A percentile compares a stretch with the other conserved stretches of the same genome.
Evolutionary conservation across 2,329 filamentous ascomycete species (phyloP).

Genomic region (Aspergillus sergii): DNA sequence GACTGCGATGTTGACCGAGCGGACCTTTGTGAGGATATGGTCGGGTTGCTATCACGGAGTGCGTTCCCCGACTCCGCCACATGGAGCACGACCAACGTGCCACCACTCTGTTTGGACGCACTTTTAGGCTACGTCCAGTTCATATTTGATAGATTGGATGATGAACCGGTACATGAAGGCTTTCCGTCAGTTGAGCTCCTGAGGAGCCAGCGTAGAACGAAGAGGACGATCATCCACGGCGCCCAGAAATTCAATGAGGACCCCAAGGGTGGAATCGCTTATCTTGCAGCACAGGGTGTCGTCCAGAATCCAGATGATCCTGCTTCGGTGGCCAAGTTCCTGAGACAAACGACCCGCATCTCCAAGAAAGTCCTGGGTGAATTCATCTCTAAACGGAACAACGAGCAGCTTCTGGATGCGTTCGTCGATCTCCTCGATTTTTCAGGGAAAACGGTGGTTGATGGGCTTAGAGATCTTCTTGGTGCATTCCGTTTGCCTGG

Average conservation of each 20-base stretch:
- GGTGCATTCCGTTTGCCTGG: conserved; percentile 92
- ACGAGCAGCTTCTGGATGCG: conserved; percentile 79
- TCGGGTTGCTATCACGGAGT: conserved; percentile 88
- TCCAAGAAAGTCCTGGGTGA: conserved; percentile 92
- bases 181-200: conserved; percentile 68
- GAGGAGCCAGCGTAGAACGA: conserved; percentile 72
- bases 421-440: conserved; percentile 92
- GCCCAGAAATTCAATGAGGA: conserved; percentile 93
- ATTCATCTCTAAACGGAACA: conserved; percentile 86
- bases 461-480: conserved; percentile 83
- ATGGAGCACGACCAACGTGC: conserved; percentile 98
- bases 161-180: conserved; percentile 64
- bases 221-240: conserved; percentile 86
- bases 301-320: conserved; percentile 76
- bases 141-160: conserved; percentile 80
- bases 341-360: conserved; percentile 82
- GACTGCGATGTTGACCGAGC: conserved; percentile 91
- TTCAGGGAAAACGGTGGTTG: conserved; percentile 79
- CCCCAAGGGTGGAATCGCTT: conserved; percentile 85
- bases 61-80: conserved; percentile 96
- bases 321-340: conserved; percentile 77
- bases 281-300: conserved; percentile 80
- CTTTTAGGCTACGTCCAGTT: conserved; percentile 89
- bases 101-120: conserved; percentile 89
- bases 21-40: conserved; percentile 93